phyloP scores from a whole-genome alignment of 2,329 filamentous ascomycete genomes.

The Alternaria rosae region DNA sequence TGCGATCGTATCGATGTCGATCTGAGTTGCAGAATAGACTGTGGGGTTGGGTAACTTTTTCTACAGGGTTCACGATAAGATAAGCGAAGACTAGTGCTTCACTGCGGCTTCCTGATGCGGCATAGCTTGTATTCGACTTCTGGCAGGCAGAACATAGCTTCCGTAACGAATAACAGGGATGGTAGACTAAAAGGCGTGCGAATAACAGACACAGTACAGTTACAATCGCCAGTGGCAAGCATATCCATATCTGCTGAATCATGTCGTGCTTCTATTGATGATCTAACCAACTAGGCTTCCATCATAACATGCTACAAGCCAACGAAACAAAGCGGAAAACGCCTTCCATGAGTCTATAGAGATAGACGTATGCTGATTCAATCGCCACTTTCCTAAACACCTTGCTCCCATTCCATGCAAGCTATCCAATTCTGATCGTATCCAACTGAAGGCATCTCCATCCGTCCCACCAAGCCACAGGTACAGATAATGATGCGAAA shows the following conservation, averaged over 20 bases:
- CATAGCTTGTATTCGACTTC: not conserved
- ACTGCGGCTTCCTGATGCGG: conserved; percentile 15
- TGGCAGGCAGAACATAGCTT: not conserved
- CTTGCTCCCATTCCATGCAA: conserved; percentile 20
- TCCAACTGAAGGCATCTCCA: conserved; percentile 17
- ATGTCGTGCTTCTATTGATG: conserved; percentile 1
- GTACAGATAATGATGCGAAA: conserved; percentile 31
- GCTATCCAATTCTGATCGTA: conserved; percentile 23
- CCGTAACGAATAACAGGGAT: not conserved
- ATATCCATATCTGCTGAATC: not conserved
- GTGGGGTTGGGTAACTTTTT: conserved; percentile 19
- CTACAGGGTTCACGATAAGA: conserved; percentile 18
- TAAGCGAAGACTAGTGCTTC: conserved; percentile 20
- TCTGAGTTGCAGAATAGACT: conserved; percentile 8
- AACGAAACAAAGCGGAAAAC: conserved; percentile 7
- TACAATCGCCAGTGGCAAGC: not conserved
- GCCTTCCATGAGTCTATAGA: conserved; percentile 8
- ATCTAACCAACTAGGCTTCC: not conserved
- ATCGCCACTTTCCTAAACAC: conserved; percentile 14
- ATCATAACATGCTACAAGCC: conserved; percentile 13
- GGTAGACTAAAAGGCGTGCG: not conserved
- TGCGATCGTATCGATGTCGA: conserved; percentile 7
- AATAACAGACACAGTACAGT: no score
- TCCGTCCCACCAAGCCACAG: conserved; percentile 22
- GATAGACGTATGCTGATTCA: conserved; percentile 10